Evolutionary conservation across 1,139 yeast species (phyloP).

Genomic region (Blastobotrys malaysiensis): DNA sequence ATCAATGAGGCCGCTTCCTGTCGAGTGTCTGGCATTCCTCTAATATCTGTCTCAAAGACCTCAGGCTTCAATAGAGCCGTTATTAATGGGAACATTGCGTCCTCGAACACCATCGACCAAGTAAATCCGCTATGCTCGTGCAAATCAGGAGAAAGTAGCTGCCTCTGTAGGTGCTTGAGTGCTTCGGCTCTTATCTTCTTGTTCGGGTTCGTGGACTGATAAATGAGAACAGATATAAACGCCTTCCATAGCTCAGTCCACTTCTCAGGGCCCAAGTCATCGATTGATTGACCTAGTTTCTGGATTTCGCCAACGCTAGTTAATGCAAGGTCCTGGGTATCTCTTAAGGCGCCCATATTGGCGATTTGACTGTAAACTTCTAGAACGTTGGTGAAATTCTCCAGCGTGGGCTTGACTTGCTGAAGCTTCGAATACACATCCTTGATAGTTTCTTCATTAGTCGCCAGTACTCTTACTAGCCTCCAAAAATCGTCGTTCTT

Average conservation of each 20-base stretch:
- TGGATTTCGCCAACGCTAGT: not conserved
- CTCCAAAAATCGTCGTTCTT: slow-evolving; percentile 50
- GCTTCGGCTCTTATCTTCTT: slow-evolving; percentile 68
- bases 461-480: slow-evolving; percentile 51
- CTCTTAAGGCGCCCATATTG: slow-evolving; percentile 75
- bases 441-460: slow-evolving; percentile 36
- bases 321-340: slow-evolving; percentile 54
- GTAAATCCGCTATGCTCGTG: slow-evolving; percentile 38
- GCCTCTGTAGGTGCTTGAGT: slow-evolving; percentile 43
- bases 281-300: slow-evolving; percentile 9
- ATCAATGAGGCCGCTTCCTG: slow-evolving; percentile 60
- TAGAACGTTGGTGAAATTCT: slow-evolving; percentile 52
- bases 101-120: slow-evolving; percentile 49
- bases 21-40: slow-evolving; percentile 61
- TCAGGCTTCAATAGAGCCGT: slow-evolving; percentile 62
- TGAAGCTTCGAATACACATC: not conserved
- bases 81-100: slow-evolving; percentile 70
- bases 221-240: slow-evolving; percentile 58
- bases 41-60: slow-evolving; percentile 57
- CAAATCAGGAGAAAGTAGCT: slow-evolving; percentile 37
- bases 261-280: slow-evolving; percentile 6
- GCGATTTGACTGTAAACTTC: slow-evolving; percentile 78
- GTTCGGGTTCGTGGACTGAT: slow-evolving; percentile 86
- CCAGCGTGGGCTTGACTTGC: slow-evolving; percentile 35
- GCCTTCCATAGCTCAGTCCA: slow-evolving; percentile 23